Base-by-base conservation (phyloP, 1,284 basidiomycete species). In the Malassezia arunalokei region DNA sequence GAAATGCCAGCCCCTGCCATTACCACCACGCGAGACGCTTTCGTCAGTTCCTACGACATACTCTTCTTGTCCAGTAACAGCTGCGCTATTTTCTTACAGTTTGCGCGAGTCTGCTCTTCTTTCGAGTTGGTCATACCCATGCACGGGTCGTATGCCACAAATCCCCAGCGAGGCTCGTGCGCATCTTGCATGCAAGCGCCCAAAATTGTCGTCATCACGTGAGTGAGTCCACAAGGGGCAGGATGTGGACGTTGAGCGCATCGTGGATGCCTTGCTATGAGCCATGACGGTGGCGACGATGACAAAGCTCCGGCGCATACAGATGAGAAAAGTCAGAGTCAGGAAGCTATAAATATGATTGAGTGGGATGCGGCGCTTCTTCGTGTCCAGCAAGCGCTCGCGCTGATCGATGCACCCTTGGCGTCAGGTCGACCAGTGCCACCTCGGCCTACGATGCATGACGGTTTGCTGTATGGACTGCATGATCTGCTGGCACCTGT, bases 1-100 rank as follows among this genome's bases (percentile, higher is more conserved):
- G 75, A 77, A 49, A 78, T 77, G 5, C 78, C 78, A 0, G 78
- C 78, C 8, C 78, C 77, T 8, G 76, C 74, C 35, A 79, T 73
- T 27, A 80, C 63, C 43, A 79, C 69, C 14, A 80, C 69, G 40
- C 53, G 53, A 6, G 15, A 24, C 14, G 35, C 47, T 54, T 30
- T 12, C n/a, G 29, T 50, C 11, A 43, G 42, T 24, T 24, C 3
- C 33, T 35, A 47, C 12, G 14, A 47, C 46, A 9, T 14, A 54
- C 52, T 38, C 11, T 55, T 47, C 2, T 38, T 37, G 24, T 35
- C 35, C 7, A n/a, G 40, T 1, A 55, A 11, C 8, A 29, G 14
- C 20, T 49, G 28, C 4, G 52, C 52, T 2, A 54, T 14, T 35
- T 35, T 35, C n/a, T 35, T 40, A 9, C 12, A 40, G 9, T 15